Evolutionary conservation across 176 grass and related monocot genomes (phyloP).

Genomic region (Ensete glaucum): DNA sequence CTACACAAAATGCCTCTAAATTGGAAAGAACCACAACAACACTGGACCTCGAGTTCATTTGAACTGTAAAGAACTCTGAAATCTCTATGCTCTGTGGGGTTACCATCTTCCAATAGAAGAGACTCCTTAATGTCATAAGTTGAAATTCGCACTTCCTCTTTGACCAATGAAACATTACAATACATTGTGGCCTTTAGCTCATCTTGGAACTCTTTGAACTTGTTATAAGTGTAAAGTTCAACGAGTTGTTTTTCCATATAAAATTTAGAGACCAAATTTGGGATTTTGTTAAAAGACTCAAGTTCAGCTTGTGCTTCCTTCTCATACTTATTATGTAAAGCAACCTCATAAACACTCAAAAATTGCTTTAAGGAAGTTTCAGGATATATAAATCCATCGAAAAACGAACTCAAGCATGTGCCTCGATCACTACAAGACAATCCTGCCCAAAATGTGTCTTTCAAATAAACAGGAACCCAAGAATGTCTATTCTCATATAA

Average conservation of each 20-base stretch:
- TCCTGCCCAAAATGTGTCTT: slow-evolving; percentile 82
- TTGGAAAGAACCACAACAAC: slow-evolving; percentile 77
- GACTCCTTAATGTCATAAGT: slow-evolving; percentile 90
- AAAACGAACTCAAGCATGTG: slow-evolving; percentile 53
- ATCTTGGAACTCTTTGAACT: slow-evolving; percentile 93
- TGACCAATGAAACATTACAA: slow-evolving; percentile 70
- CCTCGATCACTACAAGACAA: slow-evolving; percentile 61
- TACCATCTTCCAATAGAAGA: slow-evolving; percentile 77
- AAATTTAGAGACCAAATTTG: slow-evolving; percentile 82
- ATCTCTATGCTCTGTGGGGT: slow-evolving; percentile 55
- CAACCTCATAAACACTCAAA: slow-evolving; percentile 79
- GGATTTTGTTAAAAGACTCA: slow-evolving; percentile 78
- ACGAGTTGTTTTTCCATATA: slow-evolving; percentile 94
- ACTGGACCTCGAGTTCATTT: slow-evolving; percentile 45
- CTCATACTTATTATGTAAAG: slow-evolving; percentile 83
- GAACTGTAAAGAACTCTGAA: slow-evolving; percentile 70
- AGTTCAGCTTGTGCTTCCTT: slow-evolving; percentile 79
- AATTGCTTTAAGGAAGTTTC: slow-evolving; percentile 93
- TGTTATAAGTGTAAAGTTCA: slow-evolving; percentile 81
- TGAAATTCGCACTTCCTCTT: slow-evolving; percentile 38
- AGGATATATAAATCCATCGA: slow-evolving; percentile 88
- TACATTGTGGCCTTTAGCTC: slow-evolving; percentile 97
- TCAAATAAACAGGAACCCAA: slow-evolving; percentile 78
- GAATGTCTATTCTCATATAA: slow-evolving; percentile 65
- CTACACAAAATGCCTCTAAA: slow-evolving; percentile 86